Conservation (phyloP, 495 filamentous ascomycete species). For the Neurospora sp. region DNA sequence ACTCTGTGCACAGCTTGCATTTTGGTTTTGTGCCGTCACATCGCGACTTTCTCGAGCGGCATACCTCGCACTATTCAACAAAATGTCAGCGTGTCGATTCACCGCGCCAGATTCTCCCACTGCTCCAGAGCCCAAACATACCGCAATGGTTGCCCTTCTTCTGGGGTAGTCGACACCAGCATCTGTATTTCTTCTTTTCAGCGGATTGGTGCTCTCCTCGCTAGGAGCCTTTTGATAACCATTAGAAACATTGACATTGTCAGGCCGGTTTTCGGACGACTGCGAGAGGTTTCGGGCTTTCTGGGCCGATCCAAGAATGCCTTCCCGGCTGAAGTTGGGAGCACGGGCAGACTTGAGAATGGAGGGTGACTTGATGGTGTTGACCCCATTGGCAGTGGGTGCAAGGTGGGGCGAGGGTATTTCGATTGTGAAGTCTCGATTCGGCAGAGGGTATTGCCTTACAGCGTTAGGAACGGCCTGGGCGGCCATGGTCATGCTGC, state of each 20-base stretch:
- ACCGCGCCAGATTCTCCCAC: not conserved
- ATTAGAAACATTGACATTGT: constrained; percentile 24
- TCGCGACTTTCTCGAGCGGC: constrained; percentile 70
- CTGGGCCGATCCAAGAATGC: constrained; percentile 48
- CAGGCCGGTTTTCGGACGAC: constrained; percentile 35
- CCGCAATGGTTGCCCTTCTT: constrained; percentile 61
- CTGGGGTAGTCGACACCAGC: constrained; percentile 58
- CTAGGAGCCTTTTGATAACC: constrained; percentile 36
- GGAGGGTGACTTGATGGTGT: constrained; percentile 41
- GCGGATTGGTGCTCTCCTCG: constrained; percentile 43
- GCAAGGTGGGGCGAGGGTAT: constrained; percentile 34
- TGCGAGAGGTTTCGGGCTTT: constrained; percentile 47
- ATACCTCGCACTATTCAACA: constrained; percentile 65
- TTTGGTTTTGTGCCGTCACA: constrained; percentile 78
- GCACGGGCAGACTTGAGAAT: constrained; percentile 36
- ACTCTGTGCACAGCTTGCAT: constrained; percentile 71
- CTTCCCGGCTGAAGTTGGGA: constrained; percentile 44
- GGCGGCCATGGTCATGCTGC: constrained; percentile 20
- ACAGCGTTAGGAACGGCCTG: constrained; percentile 24
- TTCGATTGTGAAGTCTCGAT: constrained; percentile 40
- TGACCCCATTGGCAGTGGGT: constrained; percentile 30
- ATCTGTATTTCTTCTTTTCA: constrained; percentile 57
- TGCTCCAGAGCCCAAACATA: constrained; percentile 30
- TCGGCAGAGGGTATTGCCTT: constrained; percentile 34
- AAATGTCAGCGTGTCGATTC: constrained; percentile 16